Evolutionary conservation across 805 yeast species (phyloP).

Genomic region (Torulaspora gathmanii): DNA sequence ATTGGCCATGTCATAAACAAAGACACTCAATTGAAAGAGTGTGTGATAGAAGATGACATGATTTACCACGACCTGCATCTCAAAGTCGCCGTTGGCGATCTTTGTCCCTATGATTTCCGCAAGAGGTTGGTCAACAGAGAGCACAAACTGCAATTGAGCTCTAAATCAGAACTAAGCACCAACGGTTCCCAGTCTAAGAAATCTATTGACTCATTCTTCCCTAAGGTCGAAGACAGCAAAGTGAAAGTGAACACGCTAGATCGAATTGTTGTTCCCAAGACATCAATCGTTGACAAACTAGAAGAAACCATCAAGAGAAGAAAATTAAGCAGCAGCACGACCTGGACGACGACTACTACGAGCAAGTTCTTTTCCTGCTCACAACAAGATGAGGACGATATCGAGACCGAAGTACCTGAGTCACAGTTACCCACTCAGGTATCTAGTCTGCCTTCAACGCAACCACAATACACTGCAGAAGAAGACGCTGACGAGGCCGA

Average conservation of each 20-base stretch:
- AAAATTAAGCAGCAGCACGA: conserved; percentile 13
- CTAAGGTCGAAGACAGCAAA: neutral
- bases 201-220: conserved; percentile 23
- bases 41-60: conserved; percentile 30
- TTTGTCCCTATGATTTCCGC: conserved; percentile 51
- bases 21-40: conserved; percentile 14
- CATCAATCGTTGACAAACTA: conserved; percentile 17
- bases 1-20: conserved; percentile 37
- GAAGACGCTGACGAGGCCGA: conserved; percentile 16
- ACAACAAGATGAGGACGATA: conserved; percentile 6
- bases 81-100: conserved; percentile 56
- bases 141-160: conserved; percentile 24
- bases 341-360: conserved; percentile 1
- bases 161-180: conserved; percentile 23
- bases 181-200: neutral
- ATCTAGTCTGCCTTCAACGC: conserved; percentile 19
- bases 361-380: conserved; percentile 18
- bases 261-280: neutral
- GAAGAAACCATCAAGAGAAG: conserved; percentile 23
- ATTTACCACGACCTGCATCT: conserved; percentile 46
- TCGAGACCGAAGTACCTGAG: conserved; percentile 30
- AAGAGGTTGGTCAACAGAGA: conserved; percentile 36
- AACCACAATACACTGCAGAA: conserved; percentile 1
- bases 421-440: conserved; percentile 28
- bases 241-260: neutral